These are phyloP conservation scores for Buddleja alternifolia DNA, from an alignment of 257 asterid genomes.

Conservation along the genomic window DNA sequence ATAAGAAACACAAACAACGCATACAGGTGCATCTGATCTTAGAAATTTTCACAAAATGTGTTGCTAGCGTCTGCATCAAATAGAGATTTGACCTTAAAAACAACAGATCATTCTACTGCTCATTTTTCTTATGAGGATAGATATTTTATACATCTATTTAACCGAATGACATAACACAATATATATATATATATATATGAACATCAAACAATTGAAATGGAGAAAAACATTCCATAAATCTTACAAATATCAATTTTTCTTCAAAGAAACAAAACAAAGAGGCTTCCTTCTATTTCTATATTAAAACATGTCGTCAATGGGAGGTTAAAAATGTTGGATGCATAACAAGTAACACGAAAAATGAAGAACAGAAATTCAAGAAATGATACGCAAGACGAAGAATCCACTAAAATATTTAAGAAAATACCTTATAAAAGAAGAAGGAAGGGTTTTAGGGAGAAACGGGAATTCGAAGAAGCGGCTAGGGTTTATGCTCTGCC, in stretches of 20 bases:
- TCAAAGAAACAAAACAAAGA: background rate
- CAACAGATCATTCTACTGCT: background rate
- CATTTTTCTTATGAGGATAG: background rate
- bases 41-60: background rate
- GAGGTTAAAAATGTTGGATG: background rate
- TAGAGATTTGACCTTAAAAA: background rate
- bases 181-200: background rate
- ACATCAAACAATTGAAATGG: background rate
- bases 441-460: conserved; percentile 26
- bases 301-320: no score
- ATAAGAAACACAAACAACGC: no score
- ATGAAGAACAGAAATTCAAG: background rate
- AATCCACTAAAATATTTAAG: background rate
- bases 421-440: conserved; percentile 17
- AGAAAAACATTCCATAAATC: background rate
- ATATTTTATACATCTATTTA: background rate
- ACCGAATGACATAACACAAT: background rate
- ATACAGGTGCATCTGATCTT: background rate
- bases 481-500: conserved; percentile 44
- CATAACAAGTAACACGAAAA: background rate
- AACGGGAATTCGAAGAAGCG: conserved; percentile 23
- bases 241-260: no score
- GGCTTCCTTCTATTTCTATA: background rate
- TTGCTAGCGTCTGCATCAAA: background rate
- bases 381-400: no score